A percentile compares a stretch with the other conserved stretches of the same genome.
Evolutionary conservation across 2,329 filamentous ascomycete species (phyloP).

Genomic region (Epichloe brachyelytri): DNA sequence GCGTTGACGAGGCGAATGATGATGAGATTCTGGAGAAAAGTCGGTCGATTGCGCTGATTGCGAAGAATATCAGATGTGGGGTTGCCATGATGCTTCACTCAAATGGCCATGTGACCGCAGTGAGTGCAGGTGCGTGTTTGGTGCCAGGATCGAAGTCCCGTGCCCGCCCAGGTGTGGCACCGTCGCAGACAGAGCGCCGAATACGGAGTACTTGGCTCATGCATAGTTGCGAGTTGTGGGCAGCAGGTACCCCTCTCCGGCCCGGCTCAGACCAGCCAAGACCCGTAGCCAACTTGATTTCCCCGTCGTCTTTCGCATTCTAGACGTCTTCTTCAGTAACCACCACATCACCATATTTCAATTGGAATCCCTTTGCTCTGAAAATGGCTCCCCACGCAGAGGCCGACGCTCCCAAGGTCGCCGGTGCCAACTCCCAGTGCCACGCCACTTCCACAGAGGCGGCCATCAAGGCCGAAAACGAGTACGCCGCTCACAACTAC

Average conservation of each 20-base stretch:
- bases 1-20: constrained; percentile 70
- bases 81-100: constrained; percentile 9
- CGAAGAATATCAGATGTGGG: constrained; percentile 9
- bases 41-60: constrained; percentile 9
- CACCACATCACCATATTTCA: neutral
- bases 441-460: constrained; percentile 67
- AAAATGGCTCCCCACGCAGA: constrained; percentile 50
- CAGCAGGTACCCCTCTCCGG: neutral
- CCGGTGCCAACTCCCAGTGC: constrained; percentile 30
- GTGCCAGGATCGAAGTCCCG: neutral
- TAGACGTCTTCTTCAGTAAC: neutral
- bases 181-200: too few species aligned
- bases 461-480: constrained; percentile 70
- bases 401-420: constrained; percentile 17
- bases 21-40: constrained; percentile 32
- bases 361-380: neutral
- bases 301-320: neutral
- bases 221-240: neutral
- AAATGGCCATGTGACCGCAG: neutral
- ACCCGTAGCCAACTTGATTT: neutral
- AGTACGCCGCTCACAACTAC: constrained; percentile 95
- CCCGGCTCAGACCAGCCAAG: neutral
- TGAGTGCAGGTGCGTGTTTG: neutral
- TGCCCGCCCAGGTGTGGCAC: constrained; percentile 6
- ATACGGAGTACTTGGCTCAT: neutral